These are phyloP conservation scores for Monosporascus sp. DNA, from an alignment of 2,329 filamentous ascomycete genomes.

Conservation along the genomic window DNA sequence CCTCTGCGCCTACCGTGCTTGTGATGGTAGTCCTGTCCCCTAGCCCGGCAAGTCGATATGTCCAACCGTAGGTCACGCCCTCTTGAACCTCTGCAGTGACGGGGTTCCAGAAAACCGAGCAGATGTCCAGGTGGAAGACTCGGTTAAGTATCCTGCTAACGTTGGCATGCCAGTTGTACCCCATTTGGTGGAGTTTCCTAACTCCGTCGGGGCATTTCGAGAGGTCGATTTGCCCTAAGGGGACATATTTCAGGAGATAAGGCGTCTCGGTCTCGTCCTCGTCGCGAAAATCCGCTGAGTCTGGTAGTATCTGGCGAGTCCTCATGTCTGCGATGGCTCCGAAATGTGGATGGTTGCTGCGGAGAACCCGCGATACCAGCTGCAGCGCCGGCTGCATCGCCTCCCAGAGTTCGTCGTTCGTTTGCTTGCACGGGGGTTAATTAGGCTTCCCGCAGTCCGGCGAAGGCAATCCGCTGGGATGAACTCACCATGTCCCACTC, in stretches of 20 bases:
- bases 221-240: conserved; percentile 7
- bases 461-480: background rate
- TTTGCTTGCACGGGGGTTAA: conserved; percentile 3
- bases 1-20: conserved; percentile 11
- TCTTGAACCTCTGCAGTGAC: background rate
- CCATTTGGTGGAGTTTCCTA: background rate
- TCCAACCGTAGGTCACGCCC: conserved; percentile 9
- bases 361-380: conserved; percentile 14
- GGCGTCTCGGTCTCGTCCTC: background rate
- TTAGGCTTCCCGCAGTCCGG: background rate
- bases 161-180: conserved; percentile 12
- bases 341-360: conserved; percentile 6
- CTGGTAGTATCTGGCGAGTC: conserved; percentile 12
- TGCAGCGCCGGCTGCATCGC: conserved; percentile 22
- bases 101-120: background rate
- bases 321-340: conserved; percentile 15
- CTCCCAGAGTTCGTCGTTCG: conserved; percentile 19
- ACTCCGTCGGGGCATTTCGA: conserved; percentile 4
- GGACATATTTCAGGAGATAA: conserved; percentile 5
- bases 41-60: background rate
- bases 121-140: conserved; percentile 8
- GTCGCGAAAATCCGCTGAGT: background rate
- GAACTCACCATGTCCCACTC: conserved; percentile 20
- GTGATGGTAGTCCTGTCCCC: background rate
- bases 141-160: conserved; percentile 3